Base-by-base conservation (phyloP, 768 basidiomycete genomes). In the Pulveroboletus sp. region DNA sequence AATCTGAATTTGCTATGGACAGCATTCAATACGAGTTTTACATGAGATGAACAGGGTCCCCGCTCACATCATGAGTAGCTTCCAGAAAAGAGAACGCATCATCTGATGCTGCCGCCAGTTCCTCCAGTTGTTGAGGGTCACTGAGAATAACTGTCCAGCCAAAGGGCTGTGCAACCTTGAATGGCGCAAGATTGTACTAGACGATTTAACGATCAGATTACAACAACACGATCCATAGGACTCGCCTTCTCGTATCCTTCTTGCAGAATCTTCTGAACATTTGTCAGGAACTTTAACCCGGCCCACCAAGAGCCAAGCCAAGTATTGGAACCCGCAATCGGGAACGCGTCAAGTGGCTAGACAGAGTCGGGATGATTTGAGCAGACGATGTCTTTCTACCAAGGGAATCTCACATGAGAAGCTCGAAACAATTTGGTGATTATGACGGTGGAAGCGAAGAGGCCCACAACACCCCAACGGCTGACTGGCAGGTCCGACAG, bases 1-100 rank as follows among this genome's bases (percentile, higher is more conserved):
- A 4, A 59, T 40, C n/a, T 73, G 69, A 10, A 76, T 7, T 1
- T 49, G 21, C 77, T 80, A 31, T 43, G 3, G 1, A 36, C 13
- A 16, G n/a, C 3, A 16, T 23, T 47, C 7, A 23, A 34, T 19
- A 4, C 5, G 13, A 13, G n/a, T 20, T 8, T 19, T 27, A 14
- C 17, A 19, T 7, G 1, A 40, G 25, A 19, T 4, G 10, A 17
- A 13, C 13, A 23, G 10, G 23, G 23, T 8, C 1, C 4, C 11
- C 1, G 2, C 44, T 37, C 35, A 45, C 44, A 17, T 36, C 44
- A 17, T 45, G 35, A 2, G 12, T 29, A 20, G 44, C 44, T 21
- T 37, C 44, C 2, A 16, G 6, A n/a, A 50, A 40, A 0, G 55
- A 56, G 19, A 54, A 31, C 8, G 20, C 33, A 8, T 46, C 45